These are phyloP conservation scores for Raffaelea arxii DNA, from an alignment of 2,329 filamentous ascomycete species.

Conservation along the genomic window DNA sequence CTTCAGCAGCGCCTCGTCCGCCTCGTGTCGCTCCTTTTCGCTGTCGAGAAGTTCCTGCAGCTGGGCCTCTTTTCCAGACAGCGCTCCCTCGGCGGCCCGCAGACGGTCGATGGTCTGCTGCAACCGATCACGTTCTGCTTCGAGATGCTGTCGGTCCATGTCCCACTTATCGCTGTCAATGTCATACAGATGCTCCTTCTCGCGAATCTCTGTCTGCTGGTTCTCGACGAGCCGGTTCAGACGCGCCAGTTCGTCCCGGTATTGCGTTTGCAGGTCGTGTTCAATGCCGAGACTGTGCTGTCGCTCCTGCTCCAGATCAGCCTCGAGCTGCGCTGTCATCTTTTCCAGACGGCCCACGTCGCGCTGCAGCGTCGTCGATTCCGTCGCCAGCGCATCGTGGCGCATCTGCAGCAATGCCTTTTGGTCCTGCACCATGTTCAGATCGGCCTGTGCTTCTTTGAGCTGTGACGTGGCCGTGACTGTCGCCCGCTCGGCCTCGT, in stretches of 20 bases:
- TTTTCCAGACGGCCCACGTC: slow-evolving; percentile 46
- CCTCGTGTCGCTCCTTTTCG: slow-evolving; percentile 61
- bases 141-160: slow-evolving; percentile 52
- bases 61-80: slow-evolving; percentile 58
- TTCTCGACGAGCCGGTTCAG: slow-evolving; percentile 44
- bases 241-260: slow-evolving; percentile 26
- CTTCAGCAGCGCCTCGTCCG: slow-evolving; percentile 59
- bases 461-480: slow-evolving; percentile 38
- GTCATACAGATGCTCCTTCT: slow-evolving; percentile 61
- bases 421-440: slow-evolving; percentile 49
- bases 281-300: slow-evolving; percentile 37
- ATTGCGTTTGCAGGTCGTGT: slow-evolving; percentile 38
- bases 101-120: slow-evolving; percentile 63
- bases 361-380: slow-evolving; percentile 56
- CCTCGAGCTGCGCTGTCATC: slow-evolving; percentile 36
- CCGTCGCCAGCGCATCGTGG: slow-evolving; percentile 55
- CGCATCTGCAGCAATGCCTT: slow-evolving; percentile 61
- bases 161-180: slow-evolving; percentile 67
- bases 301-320: slow-evolving; percentile 41
- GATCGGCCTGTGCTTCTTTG: slow-evolving; percentile 47
- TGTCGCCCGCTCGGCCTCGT: slow-evolving; percentile 25
- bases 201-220: slow-evolving; percentile 54
- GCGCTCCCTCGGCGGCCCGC: slow-evolving; percentile 55
- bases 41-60: slow-evolving; percentile 59
- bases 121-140: slow-evolving; percentile 55